Base-by-base conservation (phyloP, 2,329 filamentous ascomycete genomes). In the Apiospora sp. region DNA sequence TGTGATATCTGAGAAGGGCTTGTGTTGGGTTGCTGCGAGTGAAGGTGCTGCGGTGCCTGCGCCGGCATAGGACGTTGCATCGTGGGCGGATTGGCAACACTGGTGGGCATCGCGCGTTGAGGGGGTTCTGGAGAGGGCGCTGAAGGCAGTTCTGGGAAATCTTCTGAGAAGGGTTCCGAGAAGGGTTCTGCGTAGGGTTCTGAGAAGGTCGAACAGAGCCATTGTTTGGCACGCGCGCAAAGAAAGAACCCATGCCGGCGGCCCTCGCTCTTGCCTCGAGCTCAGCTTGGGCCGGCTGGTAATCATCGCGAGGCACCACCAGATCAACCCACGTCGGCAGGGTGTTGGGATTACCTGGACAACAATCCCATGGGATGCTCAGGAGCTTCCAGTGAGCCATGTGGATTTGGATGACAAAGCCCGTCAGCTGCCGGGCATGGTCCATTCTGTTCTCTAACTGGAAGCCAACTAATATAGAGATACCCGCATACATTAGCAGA, bases 341-440 rank as follows among this genome's bases (percentile, higher is more conserved):
- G 3, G 8, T 13, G 16, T 61, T 8, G 19, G 30, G 30, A 1
- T 22, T 61, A 30, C 30, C 3, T 16, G 54, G 54, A 30, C 16
- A 34, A 61, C 30, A 61, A 1, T 4, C 7, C 1, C 3, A 6
- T 19, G 27, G 30, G 30, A 61, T 37, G 30, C 54, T 16, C 54
- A 61, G 19, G 7, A 61, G 16, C 30, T 14, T 6, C 27, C 30
- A 27, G 19, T 61, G 19, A 19, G 4, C 30, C 16, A 4, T 1
- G 30, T 61, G 54, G 54, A 61, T 61, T 61, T 61, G 54, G 8
- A 34, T 37, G 54, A n/a, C 54, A 37, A 61, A 61, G 16, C 30
- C 30, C 54, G 7, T 4, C 54, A 61, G 30, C 54, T 61, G 16
- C 3, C 1, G 16, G 30, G 54, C 30, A 19, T 37, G 16, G 30